phyloP scores from a whole-genome alignment of 352 stramenopile species.

The Pythium plurisporium region DNA sequence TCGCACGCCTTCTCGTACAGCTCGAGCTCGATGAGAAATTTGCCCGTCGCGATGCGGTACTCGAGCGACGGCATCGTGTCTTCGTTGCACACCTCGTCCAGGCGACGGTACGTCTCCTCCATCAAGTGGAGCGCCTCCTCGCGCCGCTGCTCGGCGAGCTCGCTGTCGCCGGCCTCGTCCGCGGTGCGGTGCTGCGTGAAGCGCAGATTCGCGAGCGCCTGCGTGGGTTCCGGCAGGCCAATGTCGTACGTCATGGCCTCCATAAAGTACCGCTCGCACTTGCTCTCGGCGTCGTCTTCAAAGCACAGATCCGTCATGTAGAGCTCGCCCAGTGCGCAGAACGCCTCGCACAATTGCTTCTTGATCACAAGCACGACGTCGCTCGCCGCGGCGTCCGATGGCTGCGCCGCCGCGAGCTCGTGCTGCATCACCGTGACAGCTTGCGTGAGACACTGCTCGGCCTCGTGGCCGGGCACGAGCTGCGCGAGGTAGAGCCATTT shows the following conservation, averaged over 20 bases:
- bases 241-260: constrained; percentile 90
- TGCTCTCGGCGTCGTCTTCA: constrained; percentile 88
- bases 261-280: constrained; percentile 89
- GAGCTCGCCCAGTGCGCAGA: constrained; percentile 94
- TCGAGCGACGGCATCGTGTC: constrained; percentile 76
- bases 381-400: constrained; percentile 25
- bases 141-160: constrained; percentile 47
- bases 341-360: constrained; percentile 92
- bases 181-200: constrained; percentile 91
- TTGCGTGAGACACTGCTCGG: constrained; percentile 60
- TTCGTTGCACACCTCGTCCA: constrained; percentile 74
- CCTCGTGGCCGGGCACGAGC: constrained; percentile 68
- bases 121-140: constrained; percentile 87
- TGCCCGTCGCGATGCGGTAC: constrained; percentile 79
- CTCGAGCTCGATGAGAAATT: constrained; percentile 85
- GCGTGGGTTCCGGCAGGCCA: constrained; percentile 89
- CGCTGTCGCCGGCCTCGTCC: constrained; percentile 34
- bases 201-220: constrained; percentile 93
- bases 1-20: constrained; percentile 76
- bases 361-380: constrained; percentile 61
- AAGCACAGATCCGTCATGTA: constrained; percentile 97
- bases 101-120: constrained; percentile 88
- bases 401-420: constrained; percentile 39
- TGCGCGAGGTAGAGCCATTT: constrained; percentile 87
- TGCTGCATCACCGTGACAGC: constrained; percentile 64